phyloP scores from a whole-genome alignment of 352 stramenopile species.

The Aphanomyces astaci region DNA sequence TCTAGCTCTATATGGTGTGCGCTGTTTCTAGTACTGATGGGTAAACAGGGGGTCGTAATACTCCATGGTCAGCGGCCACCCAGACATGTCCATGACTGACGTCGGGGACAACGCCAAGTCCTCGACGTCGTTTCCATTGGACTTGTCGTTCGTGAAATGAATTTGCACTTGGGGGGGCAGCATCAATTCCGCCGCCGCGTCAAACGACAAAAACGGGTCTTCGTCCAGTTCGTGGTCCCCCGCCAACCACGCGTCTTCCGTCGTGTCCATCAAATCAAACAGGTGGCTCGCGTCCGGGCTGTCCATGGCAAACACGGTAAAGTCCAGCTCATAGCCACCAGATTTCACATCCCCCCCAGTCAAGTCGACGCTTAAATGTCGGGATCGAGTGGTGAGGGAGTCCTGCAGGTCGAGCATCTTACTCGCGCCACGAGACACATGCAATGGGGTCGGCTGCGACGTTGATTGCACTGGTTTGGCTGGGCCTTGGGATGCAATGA shows the following conservation, averaged over 20 bases:
- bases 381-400: neutral
- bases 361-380: slow-evolving; percentile 1
- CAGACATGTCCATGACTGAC: slow-evolving; percentile 15
- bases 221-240: neutral
- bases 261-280: neutral
- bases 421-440: neutral
- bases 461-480: neutral
- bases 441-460: neutral
- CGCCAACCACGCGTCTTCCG: neutral
- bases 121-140: neutral
- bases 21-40: neutral
- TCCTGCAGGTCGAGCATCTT: slow-evolving; percentile 7
- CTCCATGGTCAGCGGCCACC: neutral
- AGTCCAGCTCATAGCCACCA: neutral
- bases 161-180: neutral
- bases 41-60: neutral
- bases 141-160: neutral
- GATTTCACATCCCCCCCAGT: neutral
- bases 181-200: neutral
- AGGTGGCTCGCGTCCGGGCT: neutral
- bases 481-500: neutral
- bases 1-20: neutral
- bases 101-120: slow-evolving; percentile 11
- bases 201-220: neutral
- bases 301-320: neutral